phyloP scores from a whole-genome alignment of 202 grass and related monocot species.

The Digitaria exilis region DNA sequence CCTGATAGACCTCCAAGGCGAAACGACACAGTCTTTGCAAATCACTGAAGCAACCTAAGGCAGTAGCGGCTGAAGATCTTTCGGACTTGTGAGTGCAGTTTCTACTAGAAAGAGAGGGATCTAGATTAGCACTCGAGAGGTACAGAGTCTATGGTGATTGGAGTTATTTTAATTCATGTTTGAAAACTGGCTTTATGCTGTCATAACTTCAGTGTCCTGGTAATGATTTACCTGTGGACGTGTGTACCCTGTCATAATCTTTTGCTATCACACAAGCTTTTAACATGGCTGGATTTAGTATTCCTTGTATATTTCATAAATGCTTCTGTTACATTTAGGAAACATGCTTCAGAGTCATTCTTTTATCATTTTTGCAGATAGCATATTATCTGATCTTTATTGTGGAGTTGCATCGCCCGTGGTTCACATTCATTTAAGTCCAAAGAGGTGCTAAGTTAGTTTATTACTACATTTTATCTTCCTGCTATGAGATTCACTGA shows the following conservation, averaged over 20 bases:
- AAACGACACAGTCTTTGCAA: slow-evolving; percentile 72
- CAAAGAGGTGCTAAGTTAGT: slow-evolving; percentile 32
- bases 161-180: slow-evolving; percentile 21
- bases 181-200: slow-evolving; percentile 20
- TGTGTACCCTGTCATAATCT: slow-evolving; percentile 32
- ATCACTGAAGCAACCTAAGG: slow-evolving; percentile 41
- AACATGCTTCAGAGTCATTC: slow-evolving; percentile 25
- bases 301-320: neutral
- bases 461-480: neutral
- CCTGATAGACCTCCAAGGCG: slow-evolving; percentile 51
- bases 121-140: slow-evolving; percentile 46
- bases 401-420: slow-evolving; percentile 35
- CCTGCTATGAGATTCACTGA: neutral
- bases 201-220: slow-evolving; percentile 15
- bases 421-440: slow-evolving; percentile 32
- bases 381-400: slow-evolving; percentile 29
- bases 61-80: neutral
- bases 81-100: neutral
- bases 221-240: slow-evolving; percentile 25
- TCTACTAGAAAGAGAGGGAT: slow-evolving; percentile 21
- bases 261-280: slow-evolving; percentile 19
- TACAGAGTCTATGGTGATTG: slow-evolving; percentile 40
- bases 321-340: neutral
- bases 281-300: neutral
- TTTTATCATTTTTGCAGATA: slow-evolving; percentile 50